Evolutionary conservation across 257 asterid species (phyloP).

Genomic region (Capsicum pubescens): DNA sequence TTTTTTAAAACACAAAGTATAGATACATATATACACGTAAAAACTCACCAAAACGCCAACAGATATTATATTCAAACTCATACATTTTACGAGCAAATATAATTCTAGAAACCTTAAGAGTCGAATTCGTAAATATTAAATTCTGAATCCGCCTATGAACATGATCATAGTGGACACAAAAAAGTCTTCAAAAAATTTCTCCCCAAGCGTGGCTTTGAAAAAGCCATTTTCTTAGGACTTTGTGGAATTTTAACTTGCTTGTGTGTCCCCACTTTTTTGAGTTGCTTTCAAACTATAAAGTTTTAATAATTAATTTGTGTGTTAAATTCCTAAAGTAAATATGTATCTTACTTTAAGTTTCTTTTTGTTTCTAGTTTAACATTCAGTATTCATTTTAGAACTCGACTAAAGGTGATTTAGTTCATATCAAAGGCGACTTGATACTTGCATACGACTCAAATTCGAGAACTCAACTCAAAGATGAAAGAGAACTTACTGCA

Average conservation of each 20-base stretch:
- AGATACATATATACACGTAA: neutral
- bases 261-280: neutral
- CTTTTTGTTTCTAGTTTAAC: neutral
- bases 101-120: neutral
- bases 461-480: no score
- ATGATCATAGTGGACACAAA: neutral
- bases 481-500: no score
- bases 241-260: constrained; percentile 11
- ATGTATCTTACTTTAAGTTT: no score
- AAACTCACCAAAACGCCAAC: neutral
- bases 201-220: constrained; percentile 35
- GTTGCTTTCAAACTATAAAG: constrained; percentile 1
- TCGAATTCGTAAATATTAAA: neutral
- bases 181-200: constrained; percentile 31
- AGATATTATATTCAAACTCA: neutral
- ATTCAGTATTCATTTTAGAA: neutral
- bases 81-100: neutral
- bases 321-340: neutral
- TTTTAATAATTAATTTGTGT: neutral
- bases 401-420: neutral
- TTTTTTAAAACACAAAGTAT: neutral
- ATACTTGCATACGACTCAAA: neutral
- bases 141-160: neutral
- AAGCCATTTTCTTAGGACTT: constrained; percentile 41
- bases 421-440: neutral